A percentile compares a stretch with the other conserved stretches of the same genome.
Evolutionary conservation across 208 protist species (phyloP).

Genomic region (Tetramitus jugosus): DNA sequence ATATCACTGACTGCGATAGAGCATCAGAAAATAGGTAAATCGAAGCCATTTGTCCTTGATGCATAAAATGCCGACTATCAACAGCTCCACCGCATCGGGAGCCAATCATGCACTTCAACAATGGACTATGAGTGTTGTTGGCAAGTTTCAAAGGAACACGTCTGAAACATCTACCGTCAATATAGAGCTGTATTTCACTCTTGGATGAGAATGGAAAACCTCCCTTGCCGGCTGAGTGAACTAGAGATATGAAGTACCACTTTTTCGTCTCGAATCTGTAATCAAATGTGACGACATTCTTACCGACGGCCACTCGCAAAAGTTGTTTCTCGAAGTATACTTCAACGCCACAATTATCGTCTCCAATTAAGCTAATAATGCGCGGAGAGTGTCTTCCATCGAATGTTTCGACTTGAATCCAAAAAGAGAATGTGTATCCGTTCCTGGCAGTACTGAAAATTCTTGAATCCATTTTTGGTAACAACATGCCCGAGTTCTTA

Average conservation of each 20-base stretch:
- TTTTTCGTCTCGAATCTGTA: conserved; percentile 2
- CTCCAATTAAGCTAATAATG: neutral
- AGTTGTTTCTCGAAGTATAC: conserved; percentile 6
- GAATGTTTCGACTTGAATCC: conserved; percentile 22
- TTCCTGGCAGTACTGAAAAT: neutral
- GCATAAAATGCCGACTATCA: neutral
- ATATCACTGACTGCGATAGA: neutral
- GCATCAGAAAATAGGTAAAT: conserved; percentile 22
- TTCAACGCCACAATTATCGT: conserved; percentile 8
- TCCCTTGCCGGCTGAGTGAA: neutral
- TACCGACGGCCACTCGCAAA: neutral
- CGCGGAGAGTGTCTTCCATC: neutral
- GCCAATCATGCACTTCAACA: conserved; percentile 13
- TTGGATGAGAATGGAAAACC: neutral
- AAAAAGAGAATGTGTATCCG: conserved; percentile 17
- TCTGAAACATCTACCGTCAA: neutral
- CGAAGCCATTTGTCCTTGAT: conserved; percentile 18
- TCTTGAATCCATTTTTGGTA: neutral
- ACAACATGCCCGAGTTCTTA: neutral
- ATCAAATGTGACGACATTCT: neutral
- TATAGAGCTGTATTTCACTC: neutral
- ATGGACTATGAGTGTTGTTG: neutral
- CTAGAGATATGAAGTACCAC: conserved; percentile 15
- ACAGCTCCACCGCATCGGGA: neutral
- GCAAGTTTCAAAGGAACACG: neutral